Percentiles rank a stretch among this genome's conserved stretches.
Conservation (phyloP, 2,329 filamentous ascomycete species). For the Trichoderma hamatum region DNA sequence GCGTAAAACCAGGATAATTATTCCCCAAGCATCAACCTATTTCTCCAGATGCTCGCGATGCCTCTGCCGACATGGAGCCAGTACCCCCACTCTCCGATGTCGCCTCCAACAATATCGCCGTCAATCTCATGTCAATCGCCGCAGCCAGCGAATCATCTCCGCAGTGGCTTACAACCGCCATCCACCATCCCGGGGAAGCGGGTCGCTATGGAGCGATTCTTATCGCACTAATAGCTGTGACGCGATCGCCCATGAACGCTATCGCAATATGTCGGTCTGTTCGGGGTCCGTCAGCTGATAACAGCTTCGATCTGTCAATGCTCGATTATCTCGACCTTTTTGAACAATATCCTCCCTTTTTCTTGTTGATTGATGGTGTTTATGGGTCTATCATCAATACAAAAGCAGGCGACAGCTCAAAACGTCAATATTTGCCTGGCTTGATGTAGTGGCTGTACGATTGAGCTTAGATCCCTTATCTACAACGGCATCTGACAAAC, state of each 20-base stretch:
- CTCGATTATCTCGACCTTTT: background rate
- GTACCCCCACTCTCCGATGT: background rate
- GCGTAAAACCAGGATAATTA: too few relatives aligned
- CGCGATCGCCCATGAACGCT: background rate
- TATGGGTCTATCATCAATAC: too few relatives aligned
- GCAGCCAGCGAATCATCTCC: background rate
- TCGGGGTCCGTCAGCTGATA: background rate
- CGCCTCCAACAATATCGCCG: background rate
- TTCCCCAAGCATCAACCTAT: too few relatives aligned
- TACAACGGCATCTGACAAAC: background rate
- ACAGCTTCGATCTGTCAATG: background rate
- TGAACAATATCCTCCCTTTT: background rate
- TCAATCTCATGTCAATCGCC: background rate
- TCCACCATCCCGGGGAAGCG: slow-evolving; percentile 19
- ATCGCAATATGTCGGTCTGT: slow-evolving; percentile 7
- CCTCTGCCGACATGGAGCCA: too few relatives aligned
- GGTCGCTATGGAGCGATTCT: slow-evolving; percentile 2
- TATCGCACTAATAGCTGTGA: background rate
- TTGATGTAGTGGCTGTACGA: background rate
- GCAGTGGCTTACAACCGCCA: background rate
- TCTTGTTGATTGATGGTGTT: background rate
- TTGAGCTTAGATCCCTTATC: background rate
- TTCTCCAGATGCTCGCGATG: too few relatives aligned
- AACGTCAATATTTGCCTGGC: background rate
- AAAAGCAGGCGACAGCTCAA: background rate